Percentiles rank a stretch among this genome's conserved stretches.
These are phyloP conservation scores for Phialophora tarda DNA, from an alignment of 2,329 filamentous ascomycete species.

Conservation along the genomic window DNA sequence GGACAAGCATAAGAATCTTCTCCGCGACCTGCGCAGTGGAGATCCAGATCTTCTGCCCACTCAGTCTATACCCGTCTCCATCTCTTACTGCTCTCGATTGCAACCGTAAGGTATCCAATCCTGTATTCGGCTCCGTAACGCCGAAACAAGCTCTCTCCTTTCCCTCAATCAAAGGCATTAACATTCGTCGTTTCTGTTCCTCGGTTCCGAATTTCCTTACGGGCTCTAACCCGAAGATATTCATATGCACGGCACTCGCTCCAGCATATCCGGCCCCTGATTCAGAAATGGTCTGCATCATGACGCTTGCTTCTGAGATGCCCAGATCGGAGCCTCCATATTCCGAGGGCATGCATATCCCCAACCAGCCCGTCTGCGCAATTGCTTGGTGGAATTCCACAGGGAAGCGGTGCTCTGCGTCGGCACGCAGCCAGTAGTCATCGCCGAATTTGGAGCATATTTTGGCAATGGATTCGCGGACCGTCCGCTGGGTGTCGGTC, in stretches of 20 bases:
- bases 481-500: constrained; percentile 49
- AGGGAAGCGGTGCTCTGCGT: constrained; percentile 48
- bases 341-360: constrained; percentile 52
- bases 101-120: constrained; percentile 51
- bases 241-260: constrained; percentile 54
- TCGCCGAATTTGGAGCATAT: constrained; percentile 52
- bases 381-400: constrained; percentile 50
- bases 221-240: constrained; percentile 55
- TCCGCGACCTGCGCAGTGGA: constrained; percentile 54
- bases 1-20: constrained; percentile 52
- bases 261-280: constrained; percentile 52
- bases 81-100: constrained; percentile 46
- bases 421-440: constrained; percentile 51
- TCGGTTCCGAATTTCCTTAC: constrained; percentile 53
- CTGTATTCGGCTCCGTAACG: constrained; percentile 53
- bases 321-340: constrained; percentile 53
- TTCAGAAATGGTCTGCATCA: constrained; percentile 57
- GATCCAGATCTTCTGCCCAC: constrained; percentile 54
- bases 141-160: constrained; percentile 51
- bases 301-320: constrained; percentile 52
- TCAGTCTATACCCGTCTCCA: constrained; percentile 44
- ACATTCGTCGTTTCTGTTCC: constrained; percentile 51
- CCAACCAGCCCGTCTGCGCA: constrained; percentile 53
- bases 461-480: constrained; percentile 53
- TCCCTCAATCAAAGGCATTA: constrained; percentile 50